Conservation (phyloP, 306 rosid species). For the Carpinus viminea region DNA sequence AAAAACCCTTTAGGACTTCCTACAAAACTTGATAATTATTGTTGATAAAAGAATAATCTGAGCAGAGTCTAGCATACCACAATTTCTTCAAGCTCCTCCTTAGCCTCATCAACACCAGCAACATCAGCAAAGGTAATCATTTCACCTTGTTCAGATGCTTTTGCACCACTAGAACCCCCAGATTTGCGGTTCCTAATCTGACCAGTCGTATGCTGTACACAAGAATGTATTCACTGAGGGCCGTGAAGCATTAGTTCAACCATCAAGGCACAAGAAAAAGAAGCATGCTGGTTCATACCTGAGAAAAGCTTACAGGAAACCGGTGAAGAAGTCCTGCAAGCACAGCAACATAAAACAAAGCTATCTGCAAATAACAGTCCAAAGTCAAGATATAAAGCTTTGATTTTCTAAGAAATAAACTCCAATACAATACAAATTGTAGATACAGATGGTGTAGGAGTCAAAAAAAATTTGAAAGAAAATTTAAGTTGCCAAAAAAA, state of each 20-base stretch:
- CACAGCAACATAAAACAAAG: conserved; percentile 82
- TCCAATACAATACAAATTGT: neutral
- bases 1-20: conserved; percentile 32
- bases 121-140: conserved; percentile 87
- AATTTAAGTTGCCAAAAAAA: neutral
- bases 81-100: conserved; percentile 98
- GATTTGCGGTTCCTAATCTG: conserved; percentile 87
- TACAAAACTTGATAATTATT: conserved; percentile 10
- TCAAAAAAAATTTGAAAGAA: neutral
- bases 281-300: conserved; percentile 46
- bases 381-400: conserved; percentile 37
- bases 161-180: conserved; percentile 70
- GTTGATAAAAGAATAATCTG: conserved; percentile 2
- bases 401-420: conserved; percentile 1
- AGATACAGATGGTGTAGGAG: neutral
- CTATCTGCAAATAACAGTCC: conserved; percentile 57
- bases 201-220: conserved; percentile 78
- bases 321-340: conserved; percentile 88
- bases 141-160: conserved; percentile 84
- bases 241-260: conserved; percentile 12
- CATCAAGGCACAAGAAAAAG: conserved; percentile 17
- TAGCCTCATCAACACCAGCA: conserved; percentile 99
- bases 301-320: conserved; percentile 86
- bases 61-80: conserved; percentile 72
- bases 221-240: conserved; percentile 43